phyloP scores from a whole-genome alignment of 2,329 filamentous ascomycete genomes.

The Cladophialophora carrionii region DNA sequence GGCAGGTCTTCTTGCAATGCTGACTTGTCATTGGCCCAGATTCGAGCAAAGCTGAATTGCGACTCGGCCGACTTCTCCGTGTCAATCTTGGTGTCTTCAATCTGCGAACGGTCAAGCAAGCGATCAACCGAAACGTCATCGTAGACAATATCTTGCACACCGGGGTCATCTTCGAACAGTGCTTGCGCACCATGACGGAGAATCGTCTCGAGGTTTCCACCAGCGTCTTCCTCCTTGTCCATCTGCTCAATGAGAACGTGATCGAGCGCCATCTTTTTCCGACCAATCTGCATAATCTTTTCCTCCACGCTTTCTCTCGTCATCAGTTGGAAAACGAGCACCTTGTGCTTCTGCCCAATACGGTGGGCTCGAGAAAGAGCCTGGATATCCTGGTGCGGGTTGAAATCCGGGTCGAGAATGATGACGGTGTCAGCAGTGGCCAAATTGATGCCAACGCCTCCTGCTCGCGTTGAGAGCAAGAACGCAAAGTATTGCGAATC shows the following conservation, averaged over 20 bases:
- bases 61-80: conserved; percentile 71
- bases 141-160: conserved; percentile 73
- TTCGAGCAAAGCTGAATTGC: conserved; percentile 84
- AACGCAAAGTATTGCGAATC: conserved; percentile 85
- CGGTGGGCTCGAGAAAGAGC: conserved; percentile 91
- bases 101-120: conserved; percentile 81
- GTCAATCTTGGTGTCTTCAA: conserved; percentile 70
- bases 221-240: conserved; percentile 77
- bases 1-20: conserved; percentile 67
- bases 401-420: conserved; percentile 95
- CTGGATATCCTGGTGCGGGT: conserved; percentile 96
- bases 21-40: conserved; percentile 85
- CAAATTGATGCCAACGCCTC: conserved; percentile 95
- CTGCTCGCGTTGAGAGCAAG: conserved; percentile 87
- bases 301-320: conserved; percentile 89
- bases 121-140: conserved; percentile 82
- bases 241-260: conserved; percentile 93
- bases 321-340: conserved; percentile 92
- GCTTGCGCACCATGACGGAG: conserved; percentile 84
- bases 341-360: conserved; percentile 94
- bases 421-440: conserved; percentile 97
- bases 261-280: conserved; percentile 94
- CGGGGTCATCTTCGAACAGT: conserved; percentile 76
- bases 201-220: conserved; percentile 82
- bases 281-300: conserved; percentile 92